Evolutionary conservation across 495 filamentous ascomycete genomes (phyloP), one percentile per base, ranked within the genome.

Genomic region (Podospora anserina): DNA sequence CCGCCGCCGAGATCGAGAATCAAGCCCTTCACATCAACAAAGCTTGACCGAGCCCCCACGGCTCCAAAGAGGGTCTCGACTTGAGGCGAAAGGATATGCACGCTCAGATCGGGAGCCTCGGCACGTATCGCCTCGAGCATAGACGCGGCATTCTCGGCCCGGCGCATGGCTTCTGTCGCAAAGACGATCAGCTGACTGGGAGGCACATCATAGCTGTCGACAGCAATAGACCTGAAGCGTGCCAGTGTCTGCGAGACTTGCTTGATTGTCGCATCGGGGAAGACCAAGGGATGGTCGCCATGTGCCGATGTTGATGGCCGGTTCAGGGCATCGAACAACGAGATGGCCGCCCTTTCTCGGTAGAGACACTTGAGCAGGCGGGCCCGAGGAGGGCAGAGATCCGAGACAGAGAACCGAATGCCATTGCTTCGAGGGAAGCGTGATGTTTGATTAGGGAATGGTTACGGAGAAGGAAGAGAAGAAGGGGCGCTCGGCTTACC

Each of bases 1-100:
- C 94, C 94, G 2, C 94, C 94, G 2, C 94, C 94, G 0, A 97
- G 85, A 75, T 97, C 94, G 78, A 97, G 90, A 23, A 94, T 90
- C 23, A 97, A 78, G 0, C 92, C 88, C 30, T 82, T 73, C 16
- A 82, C 78, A 32, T 84, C 74, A 7, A 80, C 79, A 64, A 94
- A 89, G 13, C 89, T 90, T 69, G 91, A 93, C 32, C 92, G 88
- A 23, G 95, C 89, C 1, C 94, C 94, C 83, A 92, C 70, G 2
- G 93, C 90, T 2, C 94, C 94, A 32, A 96, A 86, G 26, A 90
- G 78, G 1, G 92, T 93, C 78, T 97, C 94, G 30, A 93, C 88
- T 62, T 89, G 86, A 67, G 94, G 94, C 1, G 86, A 83, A 16
- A 97, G 83, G 66, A 96, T 83, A 59, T 89, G 81, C 3, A 96